Percentiles rank a stretch among this genome's conserved stretches.
Conservation (phyloP, 2,329 filamentous ascomycete genomes). For the Cladosporium sp. region DNA sequence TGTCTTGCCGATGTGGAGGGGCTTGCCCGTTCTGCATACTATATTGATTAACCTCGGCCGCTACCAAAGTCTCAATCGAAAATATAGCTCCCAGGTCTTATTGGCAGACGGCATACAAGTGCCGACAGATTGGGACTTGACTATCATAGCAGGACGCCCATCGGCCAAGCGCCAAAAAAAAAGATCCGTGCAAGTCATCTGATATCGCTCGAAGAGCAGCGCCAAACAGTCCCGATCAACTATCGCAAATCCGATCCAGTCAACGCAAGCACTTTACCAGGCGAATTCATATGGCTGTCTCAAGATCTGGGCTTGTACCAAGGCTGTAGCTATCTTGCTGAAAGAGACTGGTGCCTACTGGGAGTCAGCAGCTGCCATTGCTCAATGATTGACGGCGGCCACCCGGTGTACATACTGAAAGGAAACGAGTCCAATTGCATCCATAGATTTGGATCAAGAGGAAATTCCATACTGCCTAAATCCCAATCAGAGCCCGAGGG, state of each 20-base stretch:
- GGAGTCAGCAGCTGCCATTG: neutral
- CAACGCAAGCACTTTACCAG: too few species aligned
- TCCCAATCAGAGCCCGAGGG: neutral
- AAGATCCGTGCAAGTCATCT: too few species aligned
- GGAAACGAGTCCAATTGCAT: constrained; percentile 28
- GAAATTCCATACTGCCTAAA: constrained; percentile 19
- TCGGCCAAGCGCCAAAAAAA: too few species aligned
- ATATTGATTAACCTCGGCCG: neutral
- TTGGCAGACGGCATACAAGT: too few species aligned
- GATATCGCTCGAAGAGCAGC: too few species aligned
- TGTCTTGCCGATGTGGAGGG: constrained; percentile 6
- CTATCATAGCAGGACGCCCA: too few species aligned
- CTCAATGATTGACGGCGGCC: neutral
- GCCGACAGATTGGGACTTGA: too few species aligned
- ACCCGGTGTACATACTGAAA: constrained; percentile 17
- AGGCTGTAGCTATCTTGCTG: neutral
- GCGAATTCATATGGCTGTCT: neutral
- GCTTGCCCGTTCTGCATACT: neutral
- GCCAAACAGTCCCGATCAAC: too few species aligned
- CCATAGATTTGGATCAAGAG: constrained; percentile 28
- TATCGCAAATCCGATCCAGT: too few species aligned
- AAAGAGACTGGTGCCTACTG: neutral
- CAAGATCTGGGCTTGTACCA: neutral
- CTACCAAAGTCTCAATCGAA: too few species aligned
- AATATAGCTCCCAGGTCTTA: too few species aligned